Evolutionary conservation across 441 rosid genomes (phyloP), one percentile per base, ranked within the genome.

Genomic region (Gossypium armourianum): DNA sequence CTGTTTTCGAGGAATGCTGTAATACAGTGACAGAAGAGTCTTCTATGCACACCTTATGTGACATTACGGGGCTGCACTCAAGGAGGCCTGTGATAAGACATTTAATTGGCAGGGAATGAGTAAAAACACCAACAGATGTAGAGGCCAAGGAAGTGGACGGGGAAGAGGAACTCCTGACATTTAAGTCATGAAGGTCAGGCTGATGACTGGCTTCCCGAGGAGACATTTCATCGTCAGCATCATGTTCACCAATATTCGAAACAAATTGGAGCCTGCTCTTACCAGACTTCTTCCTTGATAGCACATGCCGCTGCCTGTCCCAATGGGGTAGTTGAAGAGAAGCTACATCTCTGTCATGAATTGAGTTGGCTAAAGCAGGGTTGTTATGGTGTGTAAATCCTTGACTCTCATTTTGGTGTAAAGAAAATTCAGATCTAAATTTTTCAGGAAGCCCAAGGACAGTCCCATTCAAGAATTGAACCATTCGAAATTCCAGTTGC

Each of bases 11-110:
- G 0, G 97, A 89, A 78, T 90, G 97, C 65, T 84, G 91, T 62
- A 93, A 79, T 69, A 90, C 90, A 0, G 90, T 90, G 68, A 90
- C 97, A 0, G 97, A 90, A 53, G 98, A 93, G 82, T 93, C 97
- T 10, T 89, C 96, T 72, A 90, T 81, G 75, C 93, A 89, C 62
- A 93, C 79, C 81, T 84, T 93, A 63, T 83, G 87, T 2, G 83
- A 79, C 92, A 88, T 82, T 54, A 80, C 73, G 0, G 98, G 84
- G 78, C 93, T 88, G 81, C 97, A 90, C 9, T 89, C 92, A 36
- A 93, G 85, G 71, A 90, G 79, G 64, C 97, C 98, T 0, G 92
- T 89, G 40, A 90, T 71, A 29, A 90, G 91, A 79, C 97, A 93
- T 80, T 84, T 93, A 29, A 93, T 88, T 1, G 96, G 89, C 62